Conservation (phyloP, 805 yeast species). For the Candida corydali region DNA sequence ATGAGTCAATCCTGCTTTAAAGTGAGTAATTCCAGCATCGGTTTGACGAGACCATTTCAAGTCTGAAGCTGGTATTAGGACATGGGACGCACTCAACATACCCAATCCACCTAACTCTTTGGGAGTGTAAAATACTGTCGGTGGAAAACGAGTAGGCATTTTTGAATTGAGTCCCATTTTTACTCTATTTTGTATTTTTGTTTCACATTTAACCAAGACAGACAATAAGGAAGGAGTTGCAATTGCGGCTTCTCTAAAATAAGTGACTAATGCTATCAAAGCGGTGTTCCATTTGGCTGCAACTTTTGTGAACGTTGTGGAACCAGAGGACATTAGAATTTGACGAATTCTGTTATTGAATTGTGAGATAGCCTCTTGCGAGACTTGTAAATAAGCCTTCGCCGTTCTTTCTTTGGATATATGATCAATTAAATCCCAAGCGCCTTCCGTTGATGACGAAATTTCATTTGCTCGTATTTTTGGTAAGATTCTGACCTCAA, state of each 20-base stretch:
- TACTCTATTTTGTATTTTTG: conserved; percentile 88
- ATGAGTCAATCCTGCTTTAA: conserved; percentile 88
- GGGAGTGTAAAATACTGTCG: conserved; percentile 97
- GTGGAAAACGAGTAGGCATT: conserved; percentile 98
- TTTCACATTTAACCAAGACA: conserved; percentile 82
- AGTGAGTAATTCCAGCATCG: conserved; percentile 90
- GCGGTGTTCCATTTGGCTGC: conserved; percentile 97
- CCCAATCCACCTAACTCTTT: conserved; percentile 97
- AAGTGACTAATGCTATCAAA: conserved; percentile 76
- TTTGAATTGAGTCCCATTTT: conserved; percentile 94
- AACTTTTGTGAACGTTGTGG: conserved; percentile 89
- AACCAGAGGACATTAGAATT: conserved; percentile 91
- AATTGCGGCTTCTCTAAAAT: conserved; percentile 89
- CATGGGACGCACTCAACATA: conserved; percentile 95
- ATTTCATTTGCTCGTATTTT: conserved; percentile 55
- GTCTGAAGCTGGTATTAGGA: conserved; percentile 90
- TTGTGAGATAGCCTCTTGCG: conserved; percentile 71
- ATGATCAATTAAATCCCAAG: conserved; percentile 81
- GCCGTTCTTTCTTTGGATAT: conserved; percentile 82
- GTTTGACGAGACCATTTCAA: conserved; percentile 89
- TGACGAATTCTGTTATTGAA: conserved; percentile 85
- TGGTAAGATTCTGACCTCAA: conserved; percentile 87
- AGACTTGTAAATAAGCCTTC: conserved; percentile 78
- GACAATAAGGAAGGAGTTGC: conserved; percentile 77
- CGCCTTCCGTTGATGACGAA: conserved; percentile 67